Evolutionary conservation across 116 monocot genomes (phyloP).

Genomic region (Iris pallida): DNA sequence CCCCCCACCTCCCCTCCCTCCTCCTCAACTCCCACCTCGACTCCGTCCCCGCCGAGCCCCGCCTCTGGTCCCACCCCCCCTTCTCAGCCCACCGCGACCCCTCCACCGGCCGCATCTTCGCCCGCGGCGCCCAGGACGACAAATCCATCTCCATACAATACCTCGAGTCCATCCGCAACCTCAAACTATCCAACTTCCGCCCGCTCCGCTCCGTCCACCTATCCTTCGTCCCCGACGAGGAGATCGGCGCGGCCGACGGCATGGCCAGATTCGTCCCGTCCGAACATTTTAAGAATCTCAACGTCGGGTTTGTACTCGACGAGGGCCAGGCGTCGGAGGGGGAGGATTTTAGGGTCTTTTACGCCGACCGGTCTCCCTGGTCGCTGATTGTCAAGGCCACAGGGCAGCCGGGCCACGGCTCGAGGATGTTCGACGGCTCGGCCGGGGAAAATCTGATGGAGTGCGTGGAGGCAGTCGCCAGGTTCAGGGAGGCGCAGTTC

Average conservation of each 20-base stretch:
- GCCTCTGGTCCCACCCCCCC: slow-evolving; percentile 68
- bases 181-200: slow-evolving; percentile 49
- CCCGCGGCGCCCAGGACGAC: slow-evolving; percentile 93
- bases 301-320: slow-evolving; percentile 79
- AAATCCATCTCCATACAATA: slow-evolving; percentile 89
- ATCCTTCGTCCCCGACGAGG: slow-evolving; percentile 84
- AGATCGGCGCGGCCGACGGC: slow-evolving; percentile 79
- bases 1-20: slow-evolving; percentile 76
- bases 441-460: slow-evolving; percentile 87
- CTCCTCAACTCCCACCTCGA: slow-evolving; percentile 95
- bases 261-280: slow-evolving; percentile 38
- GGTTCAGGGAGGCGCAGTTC: slow-evolving; percentile 76
- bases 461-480: slow-evolving; percentile 41
- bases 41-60: slow-evolving; percentile 75
- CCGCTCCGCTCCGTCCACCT: slow-evolving; percentile 71
- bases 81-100: slow-evolving; percentile 62
- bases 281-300: slow-evolving; percentile 54
- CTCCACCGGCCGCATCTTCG: slow-evolving; percentile 58
- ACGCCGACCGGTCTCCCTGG: slow-evolving; percentile 74
- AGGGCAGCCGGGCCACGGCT: slow-evolving; percentile 72
- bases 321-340: slow-evolving; percentile 88
- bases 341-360: slow-evolving; percentile 86
- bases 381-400: slow-evolving; percentile 55
- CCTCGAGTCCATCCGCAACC: slow-evolving; percentile 64
- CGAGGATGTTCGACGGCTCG: slow-evolving; percentile 61